Percentiles rank a stretch among this genome's conserved stretches.
phyloP scores from a whole-genome alignment of 78 protist genomes.

The Bigelowiella natans region DNA sequence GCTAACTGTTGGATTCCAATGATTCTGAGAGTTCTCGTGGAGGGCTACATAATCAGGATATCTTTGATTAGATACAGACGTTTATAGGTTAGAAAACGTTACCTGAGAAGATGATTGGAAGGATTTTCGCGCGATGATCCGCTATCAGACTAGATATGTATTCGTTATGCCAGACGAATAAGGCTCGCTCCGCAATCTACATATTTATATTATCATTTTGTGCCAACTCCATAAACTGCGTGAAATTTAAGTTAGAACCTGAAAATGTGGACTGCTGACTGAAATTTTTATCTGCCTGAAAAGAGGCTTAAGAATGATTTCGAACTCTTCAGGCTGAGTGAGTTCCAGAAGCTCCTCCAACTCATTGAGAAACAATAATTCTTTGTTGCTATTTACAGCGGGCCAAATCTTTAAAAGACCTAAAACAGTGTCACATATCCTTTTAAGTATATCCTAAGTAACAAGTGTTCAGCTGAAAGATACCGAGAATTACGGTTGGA shows the following conservation, averaged over 20 bases:
- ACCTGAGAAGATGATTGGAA: conserved; percentile 49
- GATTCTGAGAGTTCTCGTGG: conserved; percentile 27
- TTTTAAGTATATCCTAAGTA: not conserved
- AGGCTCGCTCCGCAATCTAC: conserved; percentile 66
- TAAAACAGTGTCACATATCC: not conserved
- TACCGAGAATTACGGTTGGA: conserved; percentile 28
- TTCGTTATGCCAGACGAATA: conserved; percentile 60
- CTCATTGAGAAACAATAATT: conserved; percentile 60
- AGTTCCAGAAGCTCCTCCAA: conserved; percentile 65
- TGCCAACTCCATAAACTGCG: conserved; percentile 60
- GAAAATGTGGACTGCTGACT: conserved; percentile 50
- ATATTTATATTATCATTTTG: not conserved
- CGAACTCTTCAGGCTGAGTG: conserved; percentile 34
- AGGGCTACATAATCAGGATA: conserved; percentile 14
- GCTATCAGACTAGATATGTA: conserved; percentile 42
- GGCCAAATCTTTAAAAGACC: conserved; percentile 50
- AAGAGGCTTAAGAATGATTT: conserved; percentile 27
- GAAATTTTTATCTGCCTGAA: conserved; percentile 48
- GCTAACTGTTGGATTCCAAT: conserved; percentile 51
- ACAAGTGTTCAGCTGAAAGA: not conserved
- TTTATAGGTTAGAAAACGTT: not conserved
- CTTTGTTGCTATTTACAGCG: conserved; percentile 49
- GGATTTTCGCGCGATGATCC: conserved; percentile 25
- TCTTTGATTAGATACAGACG: not conserved
- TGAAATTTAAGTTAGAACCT: not conserved